These are phyloP conservation scores for Bathelium albidoporum DNA, from an alignment of 495 filamentous ascomycete species.

Conservation along the genomic window DNA sequence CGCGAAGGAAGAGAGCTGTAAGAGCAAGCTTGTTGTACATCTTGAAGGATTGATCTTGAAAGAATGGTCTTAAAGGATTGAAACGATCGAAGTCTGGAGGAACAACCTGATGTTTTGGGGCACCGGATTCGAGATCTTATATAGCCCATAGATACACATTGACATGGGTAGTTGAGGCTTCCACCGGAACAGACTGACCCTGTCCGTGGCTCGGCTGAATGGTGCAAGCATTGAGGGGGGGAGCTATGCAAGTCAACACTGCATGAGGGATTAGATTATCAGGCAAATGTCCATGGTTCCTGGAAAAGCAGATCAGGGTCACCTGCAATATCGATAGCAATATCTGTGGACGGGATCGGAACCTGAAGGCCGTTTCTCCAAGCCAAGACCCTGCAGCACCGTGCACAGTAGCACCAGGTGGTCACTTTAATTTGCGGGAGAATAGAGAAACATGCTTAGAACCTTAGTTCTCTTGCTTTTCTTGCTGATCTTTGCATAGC, in stretches of 20 bases:
- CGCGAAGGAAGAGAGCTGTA: conserved; percentile 11
- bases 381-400: background rate
- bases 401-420: background rate
- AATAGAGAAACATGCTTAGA: background rate
- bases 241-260: background rate
- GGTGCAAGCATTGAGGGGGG: background rate
- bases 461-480: background rate
- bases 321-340: background rate
- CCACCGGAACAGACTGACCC: background rate
- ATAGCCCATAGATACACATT: background rate
- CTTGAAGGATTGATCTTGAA: background rate
- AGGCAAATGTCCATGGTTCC: background rate
- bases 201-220: background rate
- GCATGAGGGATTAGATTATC: background rate
- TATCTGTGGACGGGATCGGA: background rate
- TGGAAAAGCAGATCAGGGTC: background rate
- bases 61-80: background rate
- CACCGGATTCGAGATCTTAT: background rate
- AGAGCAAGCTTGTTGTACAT: conserved; percentile 7
- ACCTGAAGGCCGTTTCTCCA: background rate
- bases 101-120: background rate
- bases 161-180: background rate
- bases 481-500: background rate
- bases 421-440: background rate
- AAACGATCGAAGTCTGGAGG: background rate